These are phyloP conservation scores for Coemansia sp. DNA, from an alignment of 192 early-diverging fungal species.

Conservation along the genomic window DNA sequence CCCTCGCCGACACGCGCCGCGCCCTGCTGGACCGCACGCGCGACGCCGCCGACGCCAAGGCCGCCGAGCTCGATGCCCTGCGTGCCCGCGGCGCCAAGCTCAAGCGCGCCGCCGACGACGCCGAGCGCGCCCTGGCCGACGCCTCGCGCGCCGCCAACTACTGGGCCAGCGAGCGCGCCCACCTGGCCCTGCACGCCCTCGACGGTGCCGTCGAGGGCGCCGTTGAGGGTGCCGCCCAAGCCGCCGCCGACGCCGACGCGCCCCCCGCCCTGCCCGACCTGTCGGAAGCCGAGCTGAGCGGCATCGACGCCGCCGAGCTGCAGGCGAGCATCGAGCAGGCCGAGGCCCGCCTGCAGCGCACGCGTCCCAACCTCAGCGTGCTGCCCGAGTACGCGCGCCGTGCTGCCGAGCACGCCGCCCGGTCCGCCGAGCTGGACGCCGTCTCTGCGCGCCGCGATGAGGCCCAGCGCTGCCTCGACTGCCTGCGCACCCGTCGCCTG, in stretches of 20 bases:
- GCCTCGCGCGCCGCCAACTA: constrained; percentile 50
- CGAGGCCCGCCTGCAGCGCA: constrained; percentile 61
- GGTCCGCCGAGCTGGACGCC: constrained; percentile 72
- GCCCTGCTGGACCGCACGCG: constrained; percentile 66
- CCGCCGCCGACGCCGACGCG: background rate
- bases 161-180: constrained; percentile 60
- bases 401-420: constrained; percentile 67
- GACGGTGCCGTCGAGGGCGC: constrained; percentile 1
- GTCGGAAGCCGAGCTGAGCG: constrained; percentile 61
- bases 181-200: constrained; percentile 56
- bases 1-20: constrained; percentile 63
- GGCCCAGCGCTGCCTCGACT: constrained; percentile 72
- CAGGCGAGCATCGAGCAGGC: constrained; percentile 69
- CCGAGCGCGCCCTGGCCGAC: constrained; percentile 58
- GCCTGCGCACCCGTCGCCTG: constrained; percentile 71
- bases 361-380: constrained; percentile 79
- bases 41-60: constrained; percentile 64
- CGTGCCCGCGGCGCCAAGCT: constrained; percentile 68
- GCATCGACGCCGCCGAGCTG: constrained; percentile 64
- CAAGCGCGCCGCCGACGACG: constrained; percentile 66
- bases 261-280: constrained; percentile 52
- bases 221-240: too few relatives aligned
- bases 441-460: constrained; percentile 71
- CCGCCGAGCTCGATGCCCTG: constrained; percentile 62
- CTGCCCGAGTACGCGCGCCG: constrained; percentile 83